phyloP scores from a whole-genome alignment of 345 rosid species.

The Camelina hispida region DNA sequence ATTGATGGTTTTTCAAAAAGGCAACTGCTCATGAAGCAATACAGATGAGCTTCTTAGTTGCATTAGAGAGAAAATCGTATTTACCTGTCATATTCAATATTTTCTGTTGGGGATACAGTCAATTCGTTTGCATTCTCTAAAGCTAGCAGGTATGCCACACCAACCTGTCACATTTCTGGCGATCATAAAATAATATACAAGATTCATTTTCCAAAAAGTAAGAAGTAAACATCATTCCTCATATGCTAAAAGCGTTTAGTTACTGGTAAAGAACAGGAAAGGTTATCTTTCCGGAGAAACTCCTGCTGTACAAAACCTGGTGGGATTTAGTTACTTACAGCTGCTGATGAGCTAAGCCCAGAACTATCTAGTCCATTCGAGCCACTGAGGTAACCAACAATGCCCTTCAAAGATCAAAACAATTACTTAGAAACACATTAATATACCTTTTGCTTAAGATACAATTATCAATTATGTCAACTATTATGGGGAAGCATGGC shows the following conservation, averaged over 20 bases:
- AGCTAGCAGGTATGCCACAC: constrained; percentile 92
- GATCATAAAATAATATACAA: constrained; percentile 39
- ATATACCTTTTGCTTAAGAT: background rate
- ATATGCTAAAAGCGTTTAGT: constrained; percentile 10
- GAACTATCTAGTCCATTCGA: constrained; percentile 90
- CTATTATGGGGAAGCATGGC: constrained; percentile 21
- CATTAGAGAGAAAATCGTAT: background rate
- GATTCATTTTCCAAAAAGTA: constrained; percentile 33
- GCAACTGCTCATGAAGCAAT: constrained; percentile 30
- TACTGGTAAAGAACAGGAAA: constrained; percentile 6
- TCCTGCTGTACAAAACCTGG: constrained; percentile 15
- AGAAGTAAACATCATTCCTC: constrained; percentile 22
- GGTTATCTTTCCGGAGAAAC: constrained; percentile 1
- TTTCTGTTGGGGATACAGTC: constrained; percentile 65
- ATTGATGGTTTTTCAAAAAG: constrained; percentile 9
- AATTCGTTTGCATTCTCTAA: constrained; percentile 81
- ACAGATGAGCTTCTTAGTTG: constrained; percentile 22
- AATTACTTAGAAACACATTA: constrained; percentile 33
- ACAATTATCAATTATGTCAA: background rate
- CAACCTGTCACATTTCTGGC: constrained; percentile 62
- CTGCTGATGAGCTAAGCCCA: constrained; percentile 98
- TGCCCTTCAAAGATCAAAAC: constrained; percentile 66
- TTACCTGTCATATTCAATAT: constrained; percentile 90
- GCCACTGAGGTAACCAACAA: constrained; percentile 83
- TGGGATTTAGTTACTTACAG: constrained; percentile 60